These are phyloP conservation scores for Phytophthora tentaculata DNA, from an alignment of 352 stramenopile species.

Conservation along the genomic window DNA sequence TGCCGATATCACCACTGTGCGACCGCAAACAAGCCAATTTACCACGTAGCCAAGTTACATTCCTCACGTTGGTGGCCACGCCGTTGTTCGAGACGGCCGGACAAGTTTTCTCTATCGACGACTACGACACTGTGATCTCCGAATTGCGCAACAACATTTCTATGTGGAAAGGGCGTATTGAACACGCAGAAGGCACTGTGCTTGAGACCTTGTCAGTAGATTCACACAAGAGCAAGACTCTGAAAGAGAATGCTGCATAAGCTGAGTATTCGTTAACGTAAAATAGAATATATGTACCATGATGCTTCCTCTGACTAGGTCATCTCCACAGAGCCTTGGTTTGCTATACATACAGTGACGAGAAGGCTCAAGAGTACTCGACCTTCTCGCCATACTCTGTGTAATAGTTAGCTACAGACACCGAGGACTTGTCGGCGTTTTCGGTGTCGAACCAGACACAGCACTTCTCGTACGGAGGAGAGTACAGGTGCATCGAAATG, in stretches of 20 bases:
- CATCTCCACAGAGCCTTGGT: constrained; percentile 1
- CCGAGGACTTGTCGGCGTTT: constrained; percentile 61
- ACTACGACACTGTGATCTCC: constrained; percentile 58
- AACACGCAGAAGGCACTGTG: constrained; percentile 26
- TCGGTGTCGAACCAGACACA: constrained; percentile 84
- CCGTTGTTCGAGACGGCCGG: constrained; percentile 68
- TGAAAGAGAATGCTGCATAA: constrained; percentile 10
- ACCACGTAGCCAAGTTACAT: constrained; percentile 66
- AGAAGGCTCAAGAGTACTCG: constrained; percentile 31
- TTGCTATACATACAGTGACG: constrained; percentile 1
- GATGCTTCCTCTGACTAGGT: constrained; percentile 5
- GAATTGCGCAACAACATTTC: constrained; percentile 60
- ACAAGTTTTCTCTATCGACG: constrained; percentile 66
- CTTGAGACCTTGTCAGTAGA: constrained; percentile 42
- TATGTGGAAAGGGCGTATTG: constrained; percentile 57
- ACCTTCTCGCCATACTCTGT: constrained; percentile 77
- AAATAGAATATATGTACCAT: constrained; percentile 27
- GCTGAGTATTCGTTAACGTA: constrained; percentile 5
- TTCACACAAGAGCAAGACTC: constrained; percentile 28
- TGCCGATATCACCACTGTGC: constrained; percentile 67
- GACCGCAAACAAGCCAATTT: constrained; percentile 67
- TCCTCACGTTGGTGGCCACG: constrained; percentile 67
- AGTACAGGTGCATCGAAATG: constrained; percentile 95
- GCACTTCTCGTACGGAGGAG: constrained; percentile 92
- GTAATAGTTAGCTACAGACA: constrained; percentile 84